Evolutionary conservation across 176 grass and related monocot genomes (phyloP).

Genomic region (Carex pumila): DNA sequence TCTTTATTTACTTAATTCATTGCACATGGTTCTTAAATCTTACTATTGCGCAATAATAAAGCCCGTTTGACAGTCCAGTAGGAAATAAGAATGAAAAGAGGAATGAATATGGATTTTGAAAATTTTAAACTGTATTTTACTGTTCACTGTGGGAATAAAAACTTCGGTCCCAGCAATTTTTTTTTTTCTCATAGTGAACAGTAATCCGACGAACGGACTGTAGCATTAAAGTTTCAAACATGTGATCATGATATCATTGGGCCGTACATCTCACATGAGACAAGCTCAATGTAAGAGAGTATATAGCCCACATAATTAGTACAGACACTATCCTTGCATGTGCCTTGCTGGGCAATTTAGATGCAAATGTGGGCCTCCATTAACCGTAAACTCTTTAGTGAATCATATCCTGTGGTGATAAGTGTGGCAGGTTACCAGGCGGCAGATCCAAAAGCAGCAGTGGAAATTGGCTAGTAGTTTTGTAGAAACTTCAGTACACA

Average conservation of each 20-base stretch:
- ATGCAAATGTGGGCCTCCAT: background rate
- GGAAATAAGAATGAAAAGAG: too few species aligned
- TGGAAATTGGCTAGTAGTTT: too few species aligned
- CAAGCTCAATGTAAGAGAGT: background rate
- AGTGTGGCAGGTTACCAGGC: background rate
- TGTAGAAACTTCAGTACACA: too few species aligned
- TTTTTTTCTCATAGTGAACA: too few species aligned
- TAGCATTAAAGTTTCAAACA: background rate
- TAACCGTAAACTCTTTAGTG: background rate
- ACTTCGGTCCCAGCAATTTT: too few species aligned
- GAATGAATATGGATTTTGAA: too few species aligned
- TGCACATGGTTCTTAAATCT: background rate
- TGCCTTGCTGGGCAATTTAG: conserved; percentile 1
- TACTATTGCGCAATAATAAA: background rate
- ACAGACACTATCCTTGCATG: conserved; percentile 6
- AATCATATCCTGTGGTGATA: background rate
- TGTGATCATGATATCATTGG: background rate
- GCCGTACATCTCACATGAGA: conserved; percentile 10
- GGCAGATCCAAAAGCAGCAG: background rate
- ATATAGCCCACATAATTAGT: conserved; percentile 13
- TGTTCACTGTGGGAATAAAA: too few species aligned
- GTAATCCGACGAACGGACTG: too few species aligned
- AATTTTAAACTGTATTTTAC: too few species aligned
- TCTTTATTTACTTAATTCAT: background rate
- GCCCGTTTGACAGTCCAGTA: too few species aligned